Base-by-base conservation (phyloP, 116 monocot species). In the Zostera marina region DNA sequence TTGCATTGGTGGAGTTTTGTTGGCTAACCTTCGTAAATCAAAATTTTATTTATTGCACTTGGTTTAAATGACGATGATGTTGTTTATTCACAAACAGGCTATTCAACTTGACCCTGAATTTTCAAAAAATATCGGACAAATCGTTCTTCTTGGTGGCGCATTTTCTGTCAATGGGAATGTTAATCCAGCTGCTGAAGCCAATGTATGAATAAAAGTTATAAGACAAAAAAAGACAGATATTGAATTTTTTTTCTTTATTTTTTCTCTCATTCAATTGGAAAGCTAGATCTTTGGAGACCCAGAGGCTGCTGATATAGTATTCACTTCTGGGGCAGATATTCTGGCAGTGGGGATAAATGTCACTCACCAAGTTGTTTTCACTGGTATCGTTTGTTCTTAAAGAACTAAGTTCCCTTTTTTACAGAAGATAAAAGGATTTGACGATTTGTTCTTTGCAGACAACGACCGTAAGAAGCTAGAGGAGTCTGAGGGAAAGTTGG, bases 161-260 rank as follows among this genome's bases (percentile, higher is more conserved):
- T 85, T 89, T 68, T 85, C 72, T 53, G 96, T 96, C 53, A 96
- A 89, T 70, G 96, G 96, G 16, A 96, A 85, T 77, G 96, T 96
- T 40, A 96, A 96, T 71, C 96, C 96, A 68, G 89, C 89, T 23
- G 74, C 89, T 32, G 96, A 96, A 72, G 85, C 96, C 40, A 96
- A 96, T 78, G 96, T 85, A 84, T 26, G 65, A 32, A 32, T 0
- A 32, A 3, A 5, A 32, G 5, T 2, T 2, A 26, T 1, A 32
- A 32, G 32, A 32, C 4, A 5, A 32, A 32, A 32, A 49, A 16
- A n/a, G 8, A 49, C 17, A 19, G 48, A 49, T 49, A 0, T 49
- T 0, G 9, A 15, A 49, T 6, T 49, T 49, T 7, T 48, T 49
- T 49, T 1, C 17, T 49, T 49, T 11, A n/a, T n/a, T 15, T 49